A percentile compares a stretch with the other conserved stretches of the same genome.
phyloP scores from a whole-genome alignment of 1,139 yeast species.

The Geotrichum carabidarum region DNA sequence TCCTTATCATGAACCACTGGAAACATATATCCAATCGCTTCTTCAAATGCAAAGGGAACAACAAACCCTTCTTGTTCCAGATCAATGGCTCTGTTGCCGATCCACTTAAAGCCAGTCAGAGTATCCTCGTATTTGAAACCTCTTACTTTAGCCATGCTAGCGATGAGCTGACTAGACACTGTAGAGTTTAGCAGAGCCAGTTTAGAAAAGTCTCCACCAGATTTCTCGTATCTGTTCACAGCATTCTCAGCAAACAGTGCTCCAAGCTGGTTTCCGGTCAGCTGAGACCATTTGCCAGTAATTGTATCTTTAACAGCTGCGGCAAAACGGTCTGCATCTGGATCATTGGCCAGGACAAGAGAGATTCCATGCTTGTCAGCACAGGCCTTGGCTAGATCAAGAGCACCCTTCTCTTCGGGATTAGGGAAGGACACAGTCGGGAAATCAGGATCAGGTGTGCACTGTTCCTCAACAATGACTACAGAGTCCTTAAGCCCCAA shows the following conservation, averaged over 20 bases:
- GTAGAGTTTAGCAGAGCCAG: slow-evolving; percentile 77
- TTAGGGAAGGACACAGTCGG: slow-evolving; percentile 87
- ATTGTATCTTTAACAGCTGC: slow-evolving; percentile 49
- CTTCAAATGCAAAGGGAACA: slow-evolving; percentile 91
- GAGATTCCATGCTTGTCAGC: slow-evolving; percentile 46
- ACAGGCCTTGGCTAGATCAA: slow-evolving; percentile 58
- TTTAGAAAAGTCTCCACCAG: slow-evolving; percentile 33
- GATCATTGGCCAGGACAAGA: slow-evolving; percentile 83
- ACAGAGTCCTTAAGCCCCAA: slow-evolving; percentile 38
- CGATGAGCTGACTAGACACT: slow-evolving; percentile 79
- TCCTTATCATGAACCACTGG: slow-evolving; percentile 85
- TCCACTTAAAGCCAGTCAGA: slow-evolving; percentile 95
- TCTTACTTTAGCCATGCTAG: slow-evolving; percentile 58
- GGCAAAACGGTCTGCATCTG: slow-evolving; percentile 92
- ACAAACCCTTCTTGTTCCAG: slow-evolving; percentile 55
- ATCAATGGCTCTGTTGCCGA: slow-evolving; percentile 82
- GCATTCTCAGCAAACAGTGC: slow-evolving; percentile 68
- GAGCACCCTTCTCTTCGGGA: slow-evolving; percentile 92
- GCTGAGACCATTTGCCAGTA: slow-evolving; percentile 58
- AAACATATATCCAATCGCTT: slow-evolving; percentile 95
- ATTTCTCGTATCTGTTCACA: slow-evolving; percentile 39
- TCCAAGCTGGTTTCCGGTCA: slow-evolving; percentile 91
- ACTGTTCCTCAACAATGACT: slow-evolving; percentile 55
- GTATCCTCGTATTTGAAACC: slow-evolving; percentile 73
- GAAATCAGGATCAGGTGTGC: slow-evolving; percentile 74